Conservation (phyloP, 2,329 filamentous ascomycete genomes). For the Albifimbria verrucaria region DNA sequence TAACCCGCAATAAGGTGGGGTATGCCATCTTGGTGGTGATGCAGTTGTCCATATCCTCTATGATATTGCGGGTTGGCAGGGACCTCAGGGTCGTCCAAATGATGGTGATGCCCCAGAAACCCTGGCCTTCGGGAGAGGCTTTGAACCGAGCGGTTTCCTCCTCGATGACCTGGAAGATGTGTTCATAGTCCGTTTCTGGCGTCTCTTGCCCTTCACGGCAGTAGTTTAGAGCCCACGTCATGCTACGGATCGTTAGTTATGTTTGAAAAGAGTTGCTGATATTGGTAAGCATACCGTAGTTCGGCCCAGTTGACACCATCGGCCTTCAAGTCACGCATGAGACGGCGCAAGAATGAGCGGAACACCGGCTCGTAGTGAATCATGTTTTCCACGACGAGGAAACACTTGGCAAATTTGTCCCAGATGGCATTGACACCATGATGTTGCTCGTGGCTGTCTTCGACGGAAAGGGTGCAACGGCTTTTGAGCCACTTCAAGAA, state of each 20-base stretch:
- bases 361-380: constrained; percentile 91
- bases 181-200: constrained; percentile 63
- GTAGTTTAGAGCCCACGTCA: constrained; percentile 71
- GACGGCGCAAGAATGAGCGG: constrained; percentile 66
- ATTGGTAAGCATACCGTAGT: constrained; percentile 47
- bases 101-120: constrained; percentile 80
- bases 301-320: constrained; percentile 88
- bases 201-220: constrained; percentile 60
- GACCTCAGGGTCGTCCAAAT: constrained; percentile 79
- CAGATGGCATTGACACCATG: constrained; percentile 82
- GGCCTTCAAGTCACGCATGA: constrained; percentile 68
- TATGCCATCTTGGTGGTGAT: constrained; percentile 77
- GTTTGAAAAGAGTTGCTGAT: not conserved
- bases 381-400: constrained; percentile 69
- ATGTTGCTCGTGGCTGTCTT: constrained; percentile 75
- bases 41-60: constrained; percentile 83
- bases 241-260: constrained; percentile 36
- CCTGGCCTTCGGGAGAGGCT: constrained; percentile 62
- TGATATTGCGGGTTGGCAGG: constrained; percentile 60
- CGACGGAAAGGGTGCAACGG: constrained; percentile 67
- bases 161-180: constrained; percentile 69
- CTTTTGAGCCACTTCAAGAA: constrained; percentile 77
- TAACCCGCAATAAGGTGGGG: constrained; percentile 78
- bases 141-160: constrained; percentile 80
- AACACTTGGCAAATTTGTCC: constrained; percentile 75